These are phyloP conservation scores for Rhynchospora breviuscula DNA, from an alignment of 176 grass and related monocot genomes.

Conservation along the genomic window DNA sequence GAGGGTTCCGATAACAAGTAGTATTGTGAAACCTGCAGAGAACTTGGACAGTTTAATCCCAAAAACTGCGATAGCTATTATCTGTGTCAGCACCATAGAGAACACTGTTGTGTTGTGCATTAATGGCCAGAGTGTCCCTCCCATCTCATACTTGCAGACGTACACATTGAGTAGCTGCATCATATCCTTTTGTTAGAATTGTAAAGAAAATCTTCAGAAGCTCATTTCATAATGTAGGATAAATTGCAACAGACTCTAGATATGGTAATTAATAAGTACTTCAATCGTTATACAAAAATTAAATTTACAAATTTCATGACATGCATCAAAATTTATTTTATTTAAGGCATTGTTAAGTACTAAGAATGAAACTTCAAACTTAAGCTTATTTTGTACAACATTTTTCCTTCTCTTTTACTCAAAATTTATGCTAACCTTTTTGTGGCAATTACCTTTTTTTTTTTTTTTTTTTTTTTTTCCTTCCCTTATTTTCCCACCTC, in stretches of 20 bases:
- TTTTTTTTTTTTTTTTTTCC: too few relatives aligned
- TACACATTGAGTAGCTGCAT: constrained; percentile 86
- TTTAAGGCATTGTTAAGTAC: neutral
- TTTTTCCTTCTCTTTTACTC: too few relatives aligned
- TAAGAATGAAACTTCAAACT: neutral
- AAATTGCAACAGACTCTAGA: neutral
- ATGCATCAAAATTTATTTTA: neutral
- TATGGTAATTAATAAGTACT: neutral
- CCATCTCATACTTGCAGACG: constrained; percentile 72
- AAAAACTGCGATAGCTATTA: constrained; percentile 74
- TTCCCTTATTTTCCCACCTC: too few relatives aligned
- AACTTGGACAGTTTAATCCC: constrained; percentile 52
- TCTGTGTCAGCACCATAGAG: constrained; percentile 65
- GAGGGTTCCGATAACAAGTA: constrained; percentile 54
- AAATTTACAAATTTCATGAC: neutral
- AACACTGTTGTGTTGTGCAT: constrained; percentile 86
- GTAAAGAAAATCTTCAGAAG: neutral
- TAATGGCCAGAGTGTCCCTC: constrained; percentile 74
- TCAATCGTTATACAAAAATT: neutral
- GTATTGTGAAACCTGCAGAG: constrained; percentile 47
- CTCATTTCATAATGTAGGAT: neutral
- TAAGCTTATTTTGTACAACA: too few relatives aligned
- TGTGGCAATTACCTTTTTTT: too few relatives aligned
- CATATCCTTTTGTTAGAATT: neutral
- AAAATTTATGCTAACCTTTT: too few relatives aligned